Evolutionary conservation across 352 stramenopile species (phyloP).

Genomic region (Phytophthora boehmeriae): DNA sequence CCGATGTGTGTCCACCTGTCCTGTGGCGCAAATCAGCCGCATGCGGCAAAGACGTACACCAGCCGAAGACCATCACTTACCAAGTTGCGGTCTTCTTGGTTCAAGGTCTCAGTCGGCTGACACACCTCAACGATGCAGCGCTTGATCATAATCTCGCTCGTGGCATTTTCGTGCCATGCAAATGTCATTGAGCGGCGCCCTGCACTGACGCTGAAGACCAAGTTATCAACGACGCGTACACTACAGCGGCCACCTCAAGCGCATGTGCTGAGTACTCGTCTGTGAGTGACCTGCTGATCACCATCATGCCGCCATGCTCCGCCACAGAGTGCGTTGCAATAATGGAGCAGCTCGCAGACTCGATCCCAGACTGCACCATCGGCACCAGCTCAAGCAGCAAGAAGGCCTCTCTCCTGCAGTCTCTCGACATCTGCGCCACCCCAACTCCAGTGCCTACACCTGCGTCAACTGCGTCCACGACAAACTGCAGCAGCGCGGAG

Average conservation of each 20-base stretch:
- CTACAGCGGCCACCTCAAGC: conserved; percentile 7
- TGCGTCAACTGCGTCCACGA: conserved; percentile 19
- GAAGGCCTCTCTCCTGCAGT: conserved; percentile 14
- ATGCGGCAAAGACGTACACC: too few relatives aligned
- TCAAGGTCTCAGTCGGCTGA: neutral
- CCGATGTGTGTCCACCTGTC: neutral
- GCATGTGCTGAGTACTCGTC: conserved; percentile 18
- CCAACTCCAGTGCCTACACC: conserved; percentile 21
- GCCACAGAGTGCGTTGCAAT: conserved; percentile 20
- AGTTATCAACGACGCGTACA: conserved; percentile 6
- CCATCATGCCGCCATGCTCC: conserved; percentile 26
- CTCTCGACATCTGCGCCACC: conserved; percentile 23
- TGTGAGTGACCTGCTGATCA: conserved; percentile 18
- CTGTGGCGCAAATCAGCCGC: too few relatives aligned
- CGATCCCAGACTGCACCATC: conserved; percentile 29
- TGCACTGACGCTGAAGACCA: conserved; percentile 5
- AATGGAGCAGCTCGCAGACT: conserved; percentile 15
- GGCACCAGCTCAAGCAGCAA: conserved; percentile 1
- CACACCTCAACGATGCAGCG: neutral
- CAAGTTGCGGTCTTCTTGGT: neutral
- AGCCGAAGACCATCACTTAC: neutral
- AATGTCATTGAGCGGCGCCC: neutral
- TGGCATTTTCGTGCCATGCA: neutral
- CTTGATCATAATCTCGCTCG: neutral
- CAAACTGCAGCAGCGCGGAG: conserved; percentile 21